Base-by-base conservation (phyloP, 1,139 yeast species). In the Zygosaccharomyces sapae region DNA sequence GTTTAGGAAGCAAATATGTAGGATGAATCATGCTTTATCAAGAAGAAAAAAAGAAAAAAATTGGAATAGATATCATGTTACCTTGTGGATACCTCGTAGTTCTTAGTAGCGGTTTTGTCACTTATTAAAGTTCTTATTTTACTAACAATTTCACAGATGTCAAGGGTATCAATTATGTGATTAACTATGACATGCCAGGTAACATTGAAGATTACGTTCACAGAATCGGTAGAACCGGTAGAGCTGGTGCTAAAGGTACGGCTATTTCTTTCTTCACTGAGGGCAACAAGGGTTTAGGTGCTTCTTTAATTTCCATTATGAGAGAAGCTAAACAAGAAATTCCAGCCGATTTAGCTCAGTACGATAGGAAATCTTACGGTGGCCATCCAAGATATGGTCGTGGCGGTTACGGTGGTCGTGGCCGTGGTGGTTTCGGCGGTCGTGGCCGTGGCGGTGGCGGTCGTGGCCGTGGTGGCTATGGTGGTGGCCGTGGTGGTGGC, bases 141-240 rank as follows among this genome's bases (percentile, higher is more conserved):
- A n/a, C 42, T 34, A 37, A 37, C 40, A 16, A 42, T 43, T 52
- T 47, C 20, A 46, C 71, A 89, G 97, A 92, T 74, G 98, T 92
- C 72, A 92, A 92, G 78, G 97, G 97, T 70, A 88, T 92, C 66
- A 84, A 90, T 61, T 83, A 76, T 63, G 98, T 92, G 53, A 79
- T 92, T 67, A 92, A 92, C 81, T 89, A 79, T 66, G 98, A 92
- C 70, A 90, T 90, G 89, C 97, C 98, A 65, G 89, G 88, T 72
- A 92, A 90, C 74, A 86, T 89, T 68, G 98, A 92, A 75, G 97
- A 92, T 74, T 92, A 92, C 70, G 97, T 92, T 52, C 74, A 70
- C 51, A 67, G 74, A 66, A 70, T 70, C 49, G 97, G 97, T 69
- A 88, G 98, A 83, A 90, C 97, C 55, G 98, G 98, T 70, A 88